These are phyloP conservation scores for Hyphodiscus sp. DNA, from an alignment of 2,329 filamentous ascomycete species.

Conservation along the genomic window DNA sequence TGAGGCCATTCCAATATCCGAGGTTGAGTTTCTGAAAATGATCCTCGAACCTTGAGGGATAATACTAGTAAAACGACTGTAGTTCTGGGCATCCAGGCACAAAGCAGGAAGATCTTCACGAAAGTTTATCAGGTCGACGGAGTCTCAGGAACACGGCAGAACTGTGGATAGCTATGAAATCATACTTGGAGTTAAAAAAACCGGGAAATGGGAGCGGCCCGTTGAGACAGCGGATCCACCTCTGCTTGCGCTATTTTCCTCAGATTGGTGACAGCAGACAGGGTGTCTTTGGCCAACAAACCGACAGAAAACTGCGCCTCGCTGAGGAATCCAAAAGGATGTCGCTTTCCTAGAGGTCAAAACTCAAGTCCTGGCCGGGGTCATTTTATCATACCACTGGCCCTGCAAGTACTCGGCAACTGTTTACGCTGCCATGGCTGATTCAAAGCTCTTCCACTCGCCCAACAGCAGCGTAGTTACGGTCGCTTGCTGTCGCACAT, in stretches of 20 bases:
- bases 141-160: not conserved
- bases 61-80: not conserved
- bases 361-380: no score
- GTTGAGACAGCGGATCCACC: constrained; percentile 1
- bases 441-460: not conserved
- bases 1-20: not conserved
- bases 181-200: no score
- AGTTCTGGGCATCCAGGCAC: not conserved
- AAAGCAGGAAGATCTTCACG: not conserved
- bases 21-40: not conserved
- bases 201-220: not conserved
- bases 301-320: not conserved
- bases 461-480: not conserved
- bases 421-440: not conserved
- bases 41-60: no score
- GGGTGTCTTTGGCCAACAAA: not conserved
- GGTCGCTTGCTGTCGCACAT: not conserved
- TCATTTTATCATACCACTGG: not conserved
- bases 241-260: not conserved
- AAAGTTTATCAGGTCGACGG: not conserved
- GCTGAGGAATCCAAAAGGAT: not conserved
- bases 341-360: not conserved
- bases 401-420: not conserved
- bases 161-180: not conserved
- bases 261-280: not conserved